Percentiles rank a stretch among this genome's conserved stretches.
Conservation (phyloP, 352 stramenopile species). For the Phytophthora pinifolia region DNA sequence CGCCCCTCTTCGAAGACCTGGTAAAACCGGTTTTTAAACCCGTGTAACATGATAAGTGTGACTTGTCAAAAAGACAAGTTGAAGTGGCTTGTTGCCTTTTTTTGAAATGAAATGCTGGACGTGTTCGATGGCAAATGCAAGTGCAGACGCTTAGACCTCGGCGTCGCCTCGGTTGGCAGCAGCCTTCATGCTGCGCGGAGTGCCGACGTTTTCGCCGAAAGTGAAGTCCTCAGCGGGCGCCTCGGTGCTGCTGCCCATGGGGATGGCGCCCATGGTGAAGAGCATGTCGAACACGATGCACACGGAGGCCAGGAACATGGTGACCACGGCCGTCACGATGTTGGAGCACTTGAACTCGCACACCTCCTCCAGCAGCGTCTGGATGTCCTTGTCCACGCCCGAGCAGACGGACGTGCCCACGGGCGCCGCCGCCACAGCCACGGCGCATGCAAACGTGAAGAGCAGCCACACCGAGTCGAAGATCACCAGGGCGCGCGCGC, state of each 20-base stretch:
- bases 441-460: conserved; percentile 57
- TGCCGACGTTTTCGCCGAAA: conserved; percentile 40
- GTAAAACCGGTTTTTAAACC: background rate
- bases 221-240: conserved; percentile 45
- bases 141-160: conserved; percentile 35
- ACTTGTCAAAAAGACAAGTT: conserved; percentile 6
- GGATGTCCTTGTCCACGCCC: conserved; percentile 40
- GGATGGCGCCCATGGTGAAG: conserved; percentile 49
- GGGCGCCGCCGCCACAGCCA: conserved; percentile 53
- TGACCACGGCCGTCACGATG: conserved; percentile 49
- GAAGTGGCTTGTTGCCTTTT: conserved; percentile 1
- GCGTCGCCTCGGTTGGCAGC: conserved; percentile 25
- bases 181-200: conserved; percentile 42
- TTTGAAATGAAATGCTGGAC: background rate
- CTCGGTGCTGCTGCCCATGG: conserved; percentile 5
- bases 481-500: conserved; percentile 32
- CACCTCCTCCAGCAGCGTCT: conserved; percentile 54
- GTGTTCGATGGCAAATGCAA: no score
- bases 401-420: conserved; percentile 60
- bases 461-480: conserved; percentile 58
- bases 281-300: conserved; percentile 58
- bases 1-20: no score
- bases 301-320: conserved; percentile 56
- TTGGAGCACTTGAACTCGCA: conserved; percentile 70
- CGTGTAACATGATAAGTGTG: background rate